Conservation (phyloP, 148 eudicot genomes). For the Camellia japonica region DNA sequence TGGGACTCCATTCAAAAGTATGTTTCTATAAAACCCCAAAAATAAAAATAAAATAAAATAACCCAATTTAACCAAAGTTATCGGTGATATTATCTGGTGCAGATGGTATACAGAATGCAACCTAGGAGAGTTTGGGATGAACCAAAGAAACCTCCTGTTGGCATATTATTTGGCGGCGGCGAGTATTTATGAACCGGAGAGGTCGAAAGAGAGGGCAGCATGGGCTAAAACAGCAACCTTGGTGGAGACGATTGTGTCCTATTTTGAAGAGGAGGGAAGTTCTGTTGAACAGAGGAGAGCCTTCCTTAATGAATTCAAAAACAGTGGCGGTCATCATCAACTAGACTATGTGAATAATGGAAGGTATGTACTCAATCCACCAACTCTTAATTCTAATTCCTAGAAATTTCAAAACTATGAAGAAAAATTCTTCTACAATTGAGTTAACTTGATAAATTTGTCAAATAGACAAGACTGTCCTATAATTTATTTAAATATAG, state of each 20-base stretch:
- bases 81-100: background rate
- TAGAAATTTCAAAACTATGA: too few relatives aligned
- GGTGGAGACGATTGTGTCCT: constrained; percentile 41
- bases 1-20: constrained; percentile 64
- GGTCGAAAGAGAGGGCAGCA: constrained; percentile 55
- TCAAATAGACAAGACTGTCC: too few relatives aligned
- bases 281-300: constrained; percentile 31
- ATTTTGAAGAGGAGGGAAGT: constrained; percentile 28
- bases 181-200: constrained; percentile 66
- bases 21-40: background rate
- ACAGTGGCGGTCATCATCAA: background rate
- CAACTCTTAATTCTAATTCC: too few relatives aligned
- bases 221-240: constrained; percentile 75
- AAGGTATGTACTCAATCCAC: constrained; percentile 28
- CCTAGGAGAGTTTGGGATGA: constrained; percentile 43
- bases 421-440: too few relatives aligned
- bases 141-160: constrained; percentile 43
- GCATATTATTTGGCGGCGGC: constrained; percentile 64
- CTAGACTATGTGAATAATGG: constrained; percentile 18
- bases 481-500: too few relatives aligned
- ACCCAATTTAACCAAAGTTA: background rate
- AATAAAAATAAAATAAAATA: background rate
- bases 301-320: constrained; percentile 46
- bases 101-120: constrained; percentile 65
- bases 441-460: too few relatives aligned